These are phyloP conservation scores for Solanum bulbocastanum DNA, from an alignment of 257 asterid species.

Conservation along the genomic window DNA sequence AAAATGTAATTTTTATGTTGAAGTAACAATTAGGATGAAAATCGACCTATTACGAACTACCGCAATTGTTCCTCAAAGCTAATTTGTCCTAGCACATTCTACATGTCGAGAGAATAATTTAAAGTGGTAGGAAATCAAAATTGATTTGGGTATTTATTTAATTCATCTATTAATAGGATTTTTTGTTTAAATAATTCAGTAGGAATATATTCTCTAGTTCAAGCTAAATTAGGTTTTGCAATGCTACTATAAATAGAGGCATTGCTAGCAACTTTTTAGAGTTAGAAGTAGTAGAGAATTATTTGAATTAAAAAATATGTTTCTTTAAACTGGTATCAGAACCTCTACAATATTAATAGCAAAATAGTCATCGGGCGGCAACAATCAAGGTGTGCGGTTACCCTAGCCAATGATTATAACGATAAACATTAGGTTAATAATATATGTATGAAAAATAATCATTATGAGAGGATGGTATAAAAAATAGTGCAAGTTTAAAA, in stretches of 20 bases:
- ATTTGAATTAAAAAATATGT: too few species aligned
- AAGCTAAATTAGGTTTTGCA: neutral
- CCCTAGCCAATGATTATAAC: too few species aligned
- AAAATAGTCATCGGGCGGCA: too few species aligned
- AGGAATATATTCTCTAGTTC: neutral
- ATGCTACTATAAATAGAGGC: too few species aligned
- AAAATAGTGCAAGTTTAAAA: too few species aligned
- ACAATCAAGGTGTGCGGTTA: too few species aligned
- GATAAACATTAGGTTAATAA: neutral
- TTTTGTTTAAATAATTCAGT: neutral
- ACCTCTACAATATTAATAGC: too few species aligned
- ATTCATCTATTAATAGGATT: neutral
- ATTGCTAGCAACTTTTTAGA: neutral
- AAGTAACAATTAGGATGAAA: neutral
- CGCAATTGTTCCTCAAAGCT: neutral
- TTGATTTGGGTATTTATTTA: too few species aligned
- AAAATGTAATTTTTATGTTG: neutral
- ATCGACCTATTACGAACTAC: neutral
- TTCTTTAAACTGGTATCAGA: too few species aligned
- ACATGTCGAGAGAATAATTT: neutral
- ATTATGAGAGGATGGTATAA: neutral
- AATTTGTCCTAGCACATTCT: neutral
- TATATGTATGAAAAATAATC: neutral
- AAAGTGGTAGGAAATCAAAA: neutral
- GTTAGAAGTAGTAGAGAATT: neutral